Conservation (phyloP, 345 rosid species). For the Sonneratia caseolaris region DNA sequence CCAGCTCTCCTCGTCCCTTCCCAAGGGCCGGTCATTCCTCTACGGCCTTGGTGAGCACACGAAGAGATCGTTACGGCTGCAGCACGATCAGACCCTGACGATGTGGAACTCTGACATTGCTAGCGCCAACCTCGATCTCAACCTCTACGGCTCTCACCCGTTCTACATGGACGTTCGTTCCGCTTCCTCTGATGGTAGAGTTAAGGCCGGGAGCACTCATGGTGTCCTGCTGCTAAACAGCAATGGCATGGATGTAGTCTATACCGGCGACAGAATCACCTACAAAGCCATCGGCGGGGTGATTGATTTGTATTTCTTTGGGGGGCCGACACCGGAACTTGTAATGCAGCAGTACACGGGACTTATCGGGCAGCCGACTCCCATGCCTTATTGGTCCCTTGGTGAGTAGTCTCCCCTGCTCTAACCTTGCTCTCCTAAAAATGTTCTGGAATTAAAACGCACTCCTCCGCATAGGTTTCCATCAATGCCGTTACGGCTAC, state of each 20-base stretch:
- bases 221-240: slow-evolving; percentile 58
- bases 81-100: slow-evolving; percentile 25
- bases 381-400: slow-evolving; percentile 83
- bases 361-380: slow-evolving; percentile 59
- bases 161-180: slow-evolving; percentile 58
- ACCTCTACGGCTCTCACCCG: slow-evolving; percentile 76
- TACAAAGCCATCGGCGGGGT: slow-evolving; percentile 57
- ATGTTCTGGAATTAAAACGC: background rate
- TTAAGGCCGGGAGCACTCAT: slow-evolving; percentile 37
- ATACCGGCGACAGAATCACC: slow-evolving; percentile 44
- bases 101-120: slow-evolving; percentile 49
- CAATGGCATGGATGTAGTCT: slow-evolving; percentile 62
- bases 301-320: slow-evolving; percentile 53
- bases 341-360: slow-evolving; percentile 62
- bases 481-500: slow-evolving; percentile 65
- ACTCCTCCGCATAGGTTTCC: slow-evolving; percentile 37
- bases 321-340: slow-evolving; percentile 39
- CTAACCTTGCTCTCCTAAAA: background rate
- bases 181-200: slow-evolving; percentile 16
- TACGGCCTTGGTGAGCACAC: slow-evolving; percentile 84
- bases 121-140: slow-evolving; percentile 27
- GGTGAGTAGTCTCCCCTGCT: slow-evolving; percentile 19
- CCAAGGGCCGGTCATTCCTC: slow-evolving; percentile 30
- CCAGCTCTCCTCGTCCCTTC: slow-evolving; percentile 51
- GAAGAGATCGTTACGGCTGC: slow-evolving; percentile 36